Evolutionary conservation across 2,329 filamentous ascomycete species (phyloP).

Genomic region (Ascocoryne sarcoides): DNA sequence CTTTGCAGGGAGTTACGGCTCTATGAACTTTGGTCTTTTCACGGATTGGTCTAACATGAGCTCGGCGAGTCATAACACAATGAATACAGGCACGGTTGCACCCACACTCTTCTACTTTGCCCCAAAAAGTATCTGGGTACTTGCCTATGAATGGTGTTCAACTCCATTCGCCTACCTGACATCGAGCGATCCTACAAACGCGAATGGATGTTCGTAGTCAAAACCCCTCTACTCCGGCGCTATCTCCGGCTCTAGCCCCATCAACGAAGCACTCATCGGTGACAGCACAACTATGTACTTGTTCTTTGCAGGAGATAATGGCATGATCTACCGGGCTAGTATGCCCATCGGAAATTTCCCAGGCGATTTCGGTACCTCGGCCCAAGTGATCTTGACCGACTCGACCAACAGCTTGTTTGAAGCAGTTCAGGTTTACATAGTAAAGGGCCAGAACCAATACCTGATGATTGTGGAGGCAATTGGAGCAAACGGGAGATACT

Average conservation of each 20-base stretch:
- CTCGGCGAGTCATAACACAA: conserved; percentile 42
- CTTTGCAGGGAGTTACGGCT: conserved; percentile 40
- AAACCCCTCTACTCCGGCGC: conserved; percentile 48
- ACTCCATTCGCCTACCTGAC: conserved; percentile 52
- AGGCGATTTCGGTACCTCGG: conserved; percentile 44
- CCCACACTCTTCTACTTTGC: conserved; percentile 55
- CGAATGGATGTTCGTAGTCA: conserved; percentile 46
- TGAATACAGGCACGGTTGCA: conserved; percentile 41
- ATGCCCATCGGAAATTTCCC: conserved; percentile 58
- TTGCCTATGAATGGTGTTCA: conserved; percentile 57
- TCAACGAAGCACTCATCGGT: conserved; percentile 57
- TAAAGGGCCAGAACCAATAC: conserved; percentile 45
- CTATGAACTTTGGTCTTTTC: conserved; percentile 49
- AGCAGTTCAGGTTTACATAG: conserved; percentile 56
- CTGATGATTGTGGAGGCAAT: conserved; percentile 61
- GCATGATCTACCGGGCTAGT: conserved; percentile 53
- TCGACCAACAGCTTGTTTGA: conserved; percentile 52
- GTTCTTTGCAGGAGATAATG: conserved; percentile 61
- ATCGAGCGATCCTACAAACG: conserved; percentile 46
- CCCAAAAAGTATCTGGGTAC: conserved; percentile 54
- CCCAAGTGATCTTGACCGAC: conserved; percentile 43
- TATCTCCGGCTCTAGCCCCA: conserved; percentile 43
- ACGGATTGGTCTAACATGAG: conserved; percentile 43
- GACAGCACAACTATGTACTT: conserved; percentile 55
- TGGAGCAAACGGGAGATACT: conserved; percentile 49